Percentiles rank a stretch among this genome's conserved stretches.
These are phyloP conservation scores for Calonectria honghensis DNA, from an alignment of 2,329 filamentous ascomycete genomes.

Conservation along the genomic window DNA sequence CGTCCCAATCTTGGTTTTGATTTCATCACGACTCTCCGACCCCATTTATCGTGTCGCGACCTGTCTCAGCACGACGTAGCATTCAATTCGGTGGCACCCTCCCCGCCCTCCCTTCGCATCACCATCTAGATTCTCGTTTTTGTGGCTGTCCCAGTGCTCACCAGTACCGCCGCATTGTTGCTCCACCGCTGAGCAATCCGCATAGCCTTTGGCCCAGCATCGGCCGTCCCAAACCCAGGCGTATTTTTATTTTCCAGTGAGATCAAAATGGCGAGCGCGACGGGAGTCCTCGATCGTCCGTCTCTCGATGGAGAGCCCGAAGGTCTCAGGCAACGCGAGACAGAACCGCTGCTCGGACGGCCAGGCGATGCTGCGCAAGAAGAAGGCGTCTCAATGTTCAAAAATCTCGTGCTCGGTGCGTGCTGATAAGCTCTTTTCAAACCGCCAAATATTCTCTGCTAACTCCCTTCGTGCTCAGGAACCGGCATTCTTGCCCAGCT, in stretches of 20 bases:
- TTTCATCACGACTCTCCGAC: background rate
- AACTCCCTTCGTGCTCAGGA: slow-evolving; percentile 69
- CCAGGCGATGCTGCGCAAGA: slow-evolving; percentile 84
- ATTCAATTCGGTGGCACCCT: background rate
- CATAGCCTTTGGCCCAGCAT: slow-evolving; percentile 20
- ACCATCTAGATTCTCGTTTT: background rate
- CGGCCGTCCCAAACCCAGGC: background rate
- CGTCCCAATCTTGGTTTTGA: background rate
- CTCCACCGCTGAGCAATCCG: background rate
- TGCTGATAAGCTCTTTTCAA: background rate
- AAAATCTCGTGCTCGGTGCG: slow-evolving; percentile 85
- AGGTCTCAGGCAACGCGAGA: slow-evolving; percentile 58
- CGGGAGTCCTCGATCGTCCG: slow-evolving; percentile 76
- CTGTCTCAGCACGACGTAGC: slow-evolving; percentile 2
- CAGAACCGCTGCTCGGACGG: slow-evolving; percentile 68
- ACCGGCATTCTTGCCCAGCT: slow-evolving; percentile 88
- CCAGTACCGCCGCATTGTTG: background rate
- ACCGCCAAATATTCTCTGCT: slow-evolving; percentile 31
- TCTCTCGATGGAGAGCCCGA: slow-evolving; percentile 50
- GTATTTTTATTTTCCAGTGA: slow-evolving; percentile 5
- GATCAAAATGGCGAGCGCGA: slow-evolving; percentile 78
- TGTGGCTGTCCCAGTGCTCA: slow-evolving; percentile 1
- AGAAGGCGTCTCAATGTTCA: slow-evolving; percentile 76
- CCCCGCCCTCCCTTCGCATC: background rate
- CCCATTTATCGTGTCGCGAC: background rate